Evolutionary conservation across 768 basidiomycete species (phyloP), one percentile per base, ranked within the genome.

Genomic region (Phylloporus sp.): DNA sequence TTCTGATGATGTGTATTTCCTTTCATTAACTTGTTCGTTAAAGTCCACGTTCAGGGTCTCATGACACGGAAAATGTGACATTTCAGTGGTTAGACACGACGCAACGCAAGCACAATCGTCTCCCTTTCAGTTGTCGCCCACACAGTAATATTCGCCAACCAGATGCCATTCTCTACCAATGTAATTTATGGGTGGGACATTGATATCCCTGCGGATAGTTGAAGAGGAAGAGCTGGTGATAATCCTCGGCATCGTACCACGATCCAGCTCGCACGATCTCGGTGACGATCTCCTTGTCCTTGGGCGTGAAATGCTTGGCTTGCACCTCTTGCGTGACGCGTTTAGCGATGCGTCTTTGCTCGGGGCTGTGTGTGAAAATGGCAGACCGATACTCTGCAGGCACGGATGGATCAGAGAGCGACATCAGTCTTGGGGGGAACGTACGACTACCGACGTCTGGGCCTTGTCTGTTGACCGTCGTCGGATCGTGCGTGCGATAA

Each of bases 401-500:
- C 6, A 42, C 5, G 11, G 6, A 23, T 29, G 9, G 21, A 29
- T 45, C 28, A 55, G 43, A 14, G 23, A 28, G 29, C n/a, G 14
- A 10, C 32, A 14, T 9, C 9, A 9, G 15, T 7, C 14, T 13
- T 26, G 13, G 17, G n/a, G n/a, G n/a, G 9, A 5, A 77, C 83
- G 53, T 59, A 92, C 90, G 92, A 23, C 81, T 80, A 17, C 93
- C 92, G 3, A 59, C 61, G 58, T 95, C 91, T 2, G 58, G 73
- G 23, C 92, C 92, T 63, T 95, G 92, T 13, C 75, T 69, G 65
- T 95, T 83, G 45, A 75, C 59, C 0, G 89, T 88, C 33, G 92
- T 95, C 3, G 94, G 90, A 55, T 96, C 93, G 58, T 97, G 94
- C 0, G 89, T 90, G 37, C 95, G 79, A 66, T 92, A 95, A 69